phyloP scores from a whole-genome alignment of 805 yeast genomes.

The Kluyveromyces siamensis region DNA sequence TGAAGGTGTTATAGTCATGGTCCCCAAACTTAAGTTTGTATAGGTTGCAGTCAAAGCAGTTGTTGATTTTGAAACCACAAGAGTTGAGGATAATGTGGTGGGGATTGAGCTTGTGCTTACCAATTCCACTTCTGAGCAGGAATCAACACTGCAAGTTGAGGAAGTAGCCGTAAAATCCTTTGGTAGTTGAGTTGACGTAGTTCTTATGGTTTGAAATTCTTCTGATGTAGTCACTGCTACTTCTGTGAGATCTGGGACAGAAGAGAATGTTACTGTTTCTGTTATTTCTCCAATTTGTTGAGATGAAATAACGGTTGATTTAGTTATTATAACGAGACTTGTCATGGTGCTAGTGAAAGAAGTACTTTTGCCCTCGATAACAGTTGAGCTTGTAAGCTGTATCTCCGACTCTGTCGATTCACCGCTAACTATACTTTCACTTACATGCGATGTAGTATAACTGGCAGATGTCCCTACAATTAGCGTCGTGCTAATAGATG shows the following conservation, averaged over 20 bases:
- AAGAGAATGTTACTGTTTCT: not conserved
- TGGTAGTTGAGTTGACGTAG: not conserved
- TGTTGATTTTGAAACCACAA: not conserved
- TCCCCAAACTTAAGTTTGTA: not conserved
- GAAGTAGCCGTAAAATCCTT: not conserved
- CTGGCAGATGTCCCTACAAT: not conserved
- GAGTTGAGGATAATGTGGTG: not conserved
- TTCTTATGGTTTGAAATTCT: not conserved
- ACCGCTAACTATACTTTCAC: not conserved
- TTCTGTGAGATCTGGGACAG: not conserved
- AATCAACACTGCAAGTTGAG: not conserved
- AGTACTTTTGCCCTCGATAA: not conserved
- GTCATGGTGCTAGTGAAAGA: not conserved
- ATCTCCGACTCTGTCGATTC: not conserved
- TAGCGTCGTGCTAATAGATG: not conserved
- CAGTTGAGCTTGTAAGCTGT: not conserved
- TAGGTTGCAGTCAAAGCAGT: not conserved
- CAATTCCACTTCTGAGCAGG: not conserved
- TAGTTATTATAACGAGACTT: not conserved
- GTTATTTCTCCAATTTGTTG: not conserved
- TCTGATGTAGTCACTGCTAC: not conserved
- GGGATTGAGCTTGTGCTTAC: not conserved
- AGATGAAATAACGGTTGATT: not conserved
- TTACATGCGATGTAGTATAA: no score
- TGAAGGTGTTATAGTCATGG: not conserved